Percentiles rank a stretch among this genome's conserved stretches.
These are phyloP conservation scores for Trifolium subterraneum DNA, from an alignment of 306 rosid genomes.

Conservation along the genomic window DNA sequence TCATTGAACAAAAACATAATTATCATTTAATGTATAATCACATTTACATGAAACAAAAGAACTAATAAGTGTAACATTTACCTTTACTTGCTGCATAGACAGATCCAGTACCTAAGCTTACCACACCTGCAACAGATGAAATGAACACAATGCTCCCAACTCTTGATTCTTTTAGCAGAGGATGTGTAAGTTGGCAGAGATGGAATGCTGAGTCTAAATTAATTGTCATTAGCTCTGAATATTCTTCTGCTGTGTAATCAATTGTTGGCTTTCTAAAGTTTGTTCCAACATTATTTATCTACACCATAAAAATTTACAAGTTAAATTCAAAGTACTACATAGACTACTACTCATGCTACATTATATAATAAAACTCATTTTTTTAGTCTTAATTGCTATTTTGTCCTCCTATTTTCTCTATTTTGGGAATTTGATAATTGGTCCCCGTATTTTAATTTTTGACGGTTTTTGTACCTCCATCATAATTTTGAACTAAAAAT, in stretches of 20 bases:
- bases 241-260: slow-evolving; percentile 72
- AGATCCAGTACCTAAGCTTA: slow-evolving; percentile 59
- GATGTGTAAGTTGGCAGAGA: slow-evolving; percentile 70
- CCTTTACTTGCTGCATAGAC: slow-evolving; percentile 85
- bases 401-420: too few species aligned
- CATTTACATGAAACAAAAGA: neutral
- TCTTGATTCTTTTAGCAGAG: slow-evolving; percentile 83
- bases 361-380: too few species aligned
- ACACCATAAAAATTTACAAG: slow-evolving; percentile 8
- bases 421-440: too few species aligned
- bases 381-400: too few species aligned
- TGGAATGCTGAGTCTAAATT: slow-evolving; percentile 80
- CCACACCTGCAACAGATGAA: slow-evolving; percentile 77
- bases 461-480: too few species aligned
- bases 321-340: neutral
- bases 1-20: slow-evolving; percentile 8
- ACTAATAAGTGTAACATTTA: slow-evolving; percentile 35
- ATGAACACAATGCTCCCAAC: slow-evolving; percentile 86
- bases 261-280: slow-evolving; percentile 75
- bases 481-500: too few species aligned
- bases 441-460: too few species aligned
- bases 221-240: slow-evolving; percentile 52
- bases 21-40: neutral
- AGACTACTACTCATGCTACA: too few species aligned
- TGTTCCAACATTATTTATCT: slow-evolving; percentile 86